phyloP scores from a whole-genome alignment of 2,329 filamentous ascomycete species.

The Aureobasidium mangrovei region DNA sequence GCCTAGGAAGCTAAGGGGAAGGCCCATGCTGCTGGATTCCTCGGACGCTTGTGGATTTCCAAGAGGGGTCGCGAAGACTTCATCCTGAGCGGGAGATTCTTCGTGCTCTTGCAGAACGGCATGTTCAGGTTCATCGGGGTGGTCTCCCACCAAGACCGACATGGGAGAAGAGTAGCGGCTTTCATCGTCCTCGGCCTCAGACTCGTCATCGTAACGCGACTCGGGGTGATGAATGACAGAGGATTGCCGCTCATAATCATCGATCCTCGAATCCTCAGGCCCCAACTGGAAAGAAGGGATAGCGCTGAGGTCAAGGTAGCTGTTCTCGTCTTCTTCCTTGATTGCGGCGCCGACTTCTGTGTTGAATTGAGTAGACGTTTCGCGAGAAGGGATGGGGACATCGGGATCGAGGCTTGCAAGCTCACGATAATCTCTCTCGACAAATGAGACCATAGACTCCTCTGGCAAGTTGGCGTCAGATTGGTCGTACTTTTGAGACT shows the following conservation, averaged over 20 bases:
- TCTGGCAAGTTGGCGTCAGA: slow-evolving; percentile 28
- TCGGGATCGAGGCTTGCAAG: slow-evolving; percentile 67
- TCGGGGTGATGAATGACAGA: slow-evolving; percentile 49
- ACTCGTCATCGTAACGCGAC: slow-evolving; percentile 34
- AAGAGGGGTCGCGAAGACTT: slow-evolving; percentile 5
- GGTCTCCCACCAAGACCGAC: slow-evolving; percentile 1
- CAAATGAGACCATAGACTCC: slow-evolving; percentile 53
- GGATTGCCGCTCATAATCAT: slow-evolving; percentile 36
- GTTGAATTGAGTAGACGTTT: slow-evolving; percentile 53
- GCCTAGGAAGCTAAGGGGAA: slow-evolving; percentile 42
- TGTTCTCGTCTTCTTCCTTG: slow-evolving; percentile 50
- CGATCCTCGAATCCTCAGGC: slow-evolving; percentile 30
- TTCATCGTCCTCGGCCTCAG: slow-evolving; percentile 38
- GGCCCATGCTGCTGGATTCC: slow-evolving; percentile 28
- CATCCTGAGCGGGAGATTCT: background rate
- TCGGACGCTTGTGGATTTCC: slow-evolving; percentile 6
- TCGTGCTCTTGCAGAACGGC: slow-evolving; percentile 12
- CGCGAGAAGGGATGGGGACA: slow-evolving; percentile 78
- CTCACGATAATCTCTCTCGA: slow-evolving; percentile 37
- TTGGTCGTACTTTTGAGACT: slow-evolving; percentile 50
- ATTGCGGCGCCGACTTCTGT: slow-evolving; percentile 55
- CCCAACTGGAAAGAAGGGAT: slow-evolving; percentile 41
- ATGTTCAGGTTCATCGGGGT: slow-evolving; percentile 9
- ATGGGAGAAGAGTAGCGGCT: slow-evolving; percentile 41
- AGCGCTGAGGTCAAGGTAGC: slow-evolving; percentile 55